Evolutionary conservation across 2,329 filamentous ascomycete genomes (phyloP).

Genomic region (Grosmannia serpens): DNA sequence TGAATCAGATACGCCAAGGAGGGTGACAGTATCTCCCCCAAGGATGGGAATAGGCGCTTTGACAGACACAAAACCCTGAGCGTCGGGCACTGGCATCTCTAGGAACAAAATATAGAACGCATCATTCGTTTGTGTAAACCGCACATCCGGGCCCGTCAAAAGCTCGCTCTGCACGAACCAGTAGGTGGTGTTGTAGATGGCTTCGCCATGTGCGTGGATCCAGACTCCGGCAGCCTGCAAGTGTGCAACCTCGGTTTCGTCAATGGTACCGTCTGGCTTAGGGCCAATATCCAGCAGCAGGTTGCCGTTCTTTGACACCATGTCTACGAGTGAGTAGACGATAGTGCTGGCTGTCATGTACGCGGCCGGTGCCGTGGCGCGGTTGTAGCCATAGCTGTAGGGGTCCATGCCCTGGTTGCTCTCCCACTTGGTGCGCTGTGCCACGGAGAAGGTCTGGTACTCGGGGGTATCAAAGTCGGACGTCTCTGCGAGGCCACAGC

Average conservation of each 20-base stretch:
- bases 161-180: constrained; percentile 28
- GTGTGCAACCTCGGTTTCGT: constrained; percentile 33
- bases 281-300: constrained; percentile 46
- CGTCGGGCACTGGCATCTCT: constrained; percentile 15
- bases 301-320: constrained; percentile 44
- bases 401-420: constrained; percentile 49
- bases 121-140: constrained; percentile 33
- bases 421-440: constrained; percentile 47
- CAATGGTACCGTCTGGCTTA: constrained; percentile 40
- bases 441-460: constrained; percentile 36
- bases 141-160: constrained; percentile 13
- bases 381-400: constrained; percentile 47
- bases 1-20: constrained; percentile 20
- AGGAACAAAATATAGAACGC: constrained; percentile 32
- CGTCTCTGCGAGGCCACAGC: constrained; percentile 35
- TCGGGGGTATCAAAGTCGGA: constrained; percentile 51
- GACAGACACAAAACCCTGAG: constrained; percentile 18
- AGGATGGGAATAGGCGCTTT: constrained; percentile 28
- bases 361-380: constrained; percentile 32
- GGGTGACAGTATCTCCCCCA: constrained; percentile 27
- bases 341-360: constrained; percentile 42
- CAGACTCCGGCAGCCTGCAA: constrained; percentile 39
- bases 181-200: constrained; percentile 45
- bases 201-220: constrained; percentile 41
- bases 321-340: constrained; percentile 36